Percentiles rank a stretch among this genome's conserved stretches.
Conservation (phyloP, 2,329 filamentous ascomycete species). For the Fusarium illudens region DNA sequence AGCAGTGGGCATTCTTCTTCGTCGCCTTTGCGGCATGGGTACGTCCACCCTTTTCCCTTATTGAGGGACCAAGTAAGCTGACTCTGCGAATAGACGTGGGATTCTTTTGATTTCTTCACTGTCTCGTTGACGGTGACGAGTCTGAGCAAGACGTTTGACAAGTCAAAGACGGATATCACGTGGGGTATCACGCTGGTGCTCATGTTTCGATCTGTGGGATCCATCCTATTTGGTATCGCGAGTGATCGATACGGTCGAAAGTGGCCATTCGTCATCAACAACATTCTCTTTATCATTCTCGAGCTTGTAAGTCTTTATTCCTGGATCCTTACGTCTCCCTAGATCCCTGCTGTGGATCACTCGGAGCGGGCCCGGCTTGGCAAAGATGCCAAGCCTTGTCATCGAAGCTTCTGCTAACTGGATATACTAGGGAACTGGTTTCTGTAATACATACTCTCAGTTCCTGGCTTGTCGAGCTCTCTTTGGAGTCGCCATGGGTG, state of each 20-base stretch:
- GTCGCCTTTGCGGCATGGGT: slow-evolving; percentile 67
- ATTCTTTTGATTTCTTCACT: slow-evolving; percentile 73
- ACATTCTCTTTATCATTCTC: slow-evolving; percentile 74
- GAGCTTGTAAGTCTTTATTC: slow-evolving; percentile 65
- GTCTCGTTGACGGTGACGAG: slow-evolving; percentile 67
- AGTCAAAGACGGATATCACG: slow-evolving; percentile 65
- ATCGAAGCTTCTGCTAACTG: slow-evolving; percentile 15
- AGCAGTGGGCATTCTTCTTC: slow-evolving; percentile 64
- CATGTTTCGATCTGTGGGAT: slow-evolving; percentile 67
- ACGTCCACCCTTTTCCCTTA: slow-evolving; percentile 21
- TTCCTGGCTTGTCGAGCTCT: slow-evolving; percentile 79
- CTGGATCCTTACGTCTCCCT: neutral
- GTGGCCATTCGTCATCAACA: slow-evolving; percentile 81
- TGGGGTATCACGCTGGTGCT: slow-evolving; percentile 72
- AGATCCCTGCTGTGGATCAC: neutral
- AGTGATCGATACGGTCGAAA: slow-evolving; percentile 66
- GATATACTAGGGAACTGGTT: slow-evolving; percentile 69
- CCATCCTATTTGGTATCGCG: slow-evolving; percentile 62
- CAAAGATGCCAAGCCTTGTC: neutral
- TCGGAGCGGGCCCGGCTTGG: slow-evolving; percentile 8
- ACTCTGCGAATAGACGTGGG: slow-evolving; percentile 59
- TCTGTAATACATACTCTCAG: slow-evolving; percentile 71
- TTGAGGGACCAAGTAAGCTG: neutral
- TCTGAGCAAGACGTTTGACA: slow-evolving; percentile 61
- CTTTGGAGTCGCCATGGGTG: slow-evolving; percentile 85